These are phyloP conservation scores for Penicillium argentinense DNA, from an alignment of 495 filamentous ascomycete genomes.

Conservation along the genomic window DNA sequence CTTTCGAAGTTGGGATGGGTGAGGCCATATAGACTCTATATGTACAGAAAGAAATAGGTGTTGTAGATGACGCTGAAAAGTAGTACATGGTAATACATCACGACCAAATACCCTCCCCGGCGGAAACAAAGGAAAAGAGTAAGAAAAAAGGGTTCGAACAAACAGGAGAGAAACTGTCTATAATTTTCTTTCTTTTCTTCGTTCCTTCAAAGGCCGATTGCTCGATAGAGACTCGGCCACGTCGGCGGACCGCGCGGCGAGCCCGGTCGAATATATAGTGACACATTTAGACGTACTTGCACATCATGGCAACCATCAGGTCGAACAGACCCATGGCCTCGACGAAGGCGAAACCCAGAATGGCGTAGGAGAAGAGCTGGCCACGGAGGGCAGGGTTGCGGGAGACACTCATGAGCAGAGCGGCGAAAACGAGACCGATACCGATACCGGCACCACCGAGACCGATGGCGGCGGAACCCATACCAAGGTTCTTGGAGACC, in stretches of 20 bases:
- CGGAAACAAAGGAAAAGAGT: conserved; percentile 18
- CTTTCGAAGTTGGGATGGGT: conserved; percentile 33
- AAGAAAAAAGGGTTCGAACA: conserved; percentile 7
- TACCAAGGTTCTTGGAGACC: conserved; percentile 85
- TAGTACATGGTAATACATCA: conserved; percentile 44
- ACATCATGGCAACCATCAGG: conserved; percentile 90
- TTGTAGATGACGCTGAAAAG: conserved; percentile 41
- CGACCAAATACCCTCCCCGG: conserved; percentile 37
- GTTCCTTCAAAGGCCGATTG: conserved; percentile 15
- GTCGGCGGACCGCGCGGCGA: not conserved
- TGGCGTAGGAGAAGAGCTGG: conserved; percentile 91
- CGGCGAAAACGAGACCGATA: conserved; percentile 89
- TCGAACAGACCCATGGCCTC: conserved; percentile 93
- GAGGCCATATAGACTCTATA: conserved; percentile 46
- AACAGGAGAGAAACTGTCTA: conserved; percentile 16
- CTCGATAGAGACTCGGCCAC: conserved; percentile 3
- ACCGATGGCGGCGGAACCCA: conserved; percentile 84
- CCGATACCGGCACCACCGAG: conserved; percentile 89
- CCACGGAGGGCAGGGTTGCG: conserved; percentile 88
- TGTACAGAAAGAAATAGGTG: conserved; percentile 44
- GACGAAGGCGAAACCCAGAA: conserved; percentile 91
- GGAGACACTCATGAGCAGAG: conserved; percentile 78
- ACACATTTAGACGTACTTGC: conserved; percentile 59
- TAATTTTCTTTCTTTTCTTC: conserved; percentile 17
- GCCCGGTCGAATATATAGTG: not conserved